Conservation (phyloP, 108 stramenopile species). For the Fragilariopsis cylindrus region DNA sequence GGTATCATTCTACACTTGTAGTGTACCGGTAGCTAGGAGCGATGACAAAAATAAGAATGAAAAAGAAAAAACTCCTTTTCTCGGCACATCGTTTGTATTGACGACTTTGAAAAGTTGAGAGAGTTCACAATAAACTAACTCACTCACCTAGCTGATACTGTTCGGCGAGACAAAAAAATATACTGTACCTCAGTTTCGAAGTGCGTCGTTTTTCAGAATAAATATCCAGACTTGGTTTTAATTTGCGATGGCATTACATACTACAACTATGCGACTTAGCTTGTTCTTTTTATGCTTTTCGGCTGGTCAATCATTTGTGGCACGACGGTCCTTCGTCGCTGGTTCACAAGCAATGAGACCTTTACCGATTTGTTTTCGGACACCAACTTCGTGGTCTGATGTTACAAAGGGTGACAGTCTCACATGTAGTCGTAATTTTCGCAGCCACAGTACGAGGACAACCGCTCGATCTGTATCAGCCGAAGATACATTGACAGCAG, state of each 20-base stretch:
- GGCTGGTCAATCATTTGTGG: constrained; percentile 23
- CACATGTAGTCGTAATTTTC: not conserved
- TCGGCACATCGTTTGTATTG: too few relatives aligned
- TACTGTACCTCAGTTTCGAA: too few relatives aligned
- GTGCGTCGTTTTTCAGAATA: not conserved
- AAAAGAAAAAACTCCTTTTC: too few relatives aligned
- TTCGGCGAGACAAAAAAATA: too few relatives aligned
- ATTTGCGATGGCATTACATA: constrained; percentile 2
- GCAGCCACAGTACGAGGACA: not conserved
- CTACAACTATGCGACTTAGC: constrained; percentile 19
- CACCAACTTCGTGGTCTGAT: not conserved
- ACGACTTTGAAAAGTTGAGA: too few relatives aligned
- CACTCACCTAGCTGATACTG: too few relatives aligned
- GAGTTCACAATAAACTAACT: too few relatives aligned
- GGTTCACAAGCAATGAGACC: constrained; percentile 3
- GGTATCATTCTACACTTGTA: too few relatives aligned
- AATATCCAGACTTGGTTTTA: not conserved
- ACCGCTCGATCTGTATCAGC: not conserved
- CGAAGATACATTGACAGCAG: constrained; percentile 6
- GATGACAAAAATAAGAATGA: too few relatives aligned
- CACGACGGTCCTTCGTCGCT: not conserved
- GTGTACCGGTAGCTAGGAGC: too few relatives aligned
- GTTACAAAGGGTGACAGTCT: not conserved
- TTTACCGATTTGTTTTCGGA: not conserved
- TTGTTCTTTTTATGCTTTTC: constrained; percentile 23